These are phyloP conservation scores for Barbarea vulgaris DNA, from an alignment of 345 rosid genomes.

Conservation along the genomic window DNA sequence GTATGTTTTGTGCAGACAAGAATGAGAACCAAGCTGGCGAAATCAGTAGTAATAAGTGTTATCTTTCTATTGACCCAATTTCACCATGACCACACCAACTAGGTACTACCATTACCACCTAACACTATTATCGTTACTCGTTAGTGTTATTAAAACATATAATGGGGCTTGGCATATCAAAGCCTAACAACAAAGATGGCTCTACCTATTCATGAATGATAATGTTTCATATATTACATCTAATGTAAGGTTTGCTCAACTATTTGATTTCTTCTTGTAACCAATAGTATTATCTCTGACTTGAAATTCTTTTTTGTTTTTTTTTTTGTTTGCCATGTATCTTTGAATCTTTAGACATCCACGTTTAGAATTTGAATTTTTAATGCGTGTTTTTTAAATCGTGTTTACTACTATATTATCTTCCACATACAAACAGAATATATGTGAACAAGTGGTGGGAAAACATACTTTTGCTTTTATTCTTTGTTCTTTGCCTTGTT, in stretches of 20 bases:
- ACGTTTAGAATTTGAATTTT: not conserved
- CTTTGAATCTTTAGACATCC: not conserved
- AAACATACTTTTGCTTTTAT: constrained; percentile 16
- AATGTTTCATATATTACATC: not conserved
- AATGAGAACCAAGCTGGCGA: constrained; percentile 29
- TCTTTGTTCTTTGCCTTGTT: constrained; percentile 20
- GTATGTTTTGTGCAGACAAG: constrained; percentile 1
- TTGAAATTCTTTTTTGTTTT: not conserved
- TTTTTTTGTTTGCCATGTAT: not conserved
- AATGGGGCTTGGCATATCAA: constrained; percentile 10
- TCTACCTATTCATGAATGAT: not conserved
- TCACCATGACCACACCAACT: constrained; percentile 19
- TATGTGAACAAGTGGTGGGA: not conserved
- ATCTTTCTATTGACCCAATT: constrained; percentile 17
- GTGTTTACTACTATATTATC: not conserved
- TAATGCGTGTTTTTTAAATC: no score
- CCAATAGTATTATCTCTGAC: no score
- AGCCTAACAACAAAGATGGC: not conserved
- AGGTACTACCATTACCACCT: constrained; percentile 26
- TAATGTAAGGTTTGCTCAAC: not conserved
- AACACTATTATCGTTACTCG: constrained; percentile 34
- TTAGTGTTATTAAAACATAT: constrained; percentile 3
- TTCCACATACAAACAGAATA: not conserved
- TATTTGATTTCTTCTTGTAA: not conserved
- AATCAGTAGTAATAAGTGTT: constrained; percentile 26